phyloP scores from a whole-genome alignment of 2,329 filamentous ascomycete genomes.

The Arthroderma sp. region DNA sequence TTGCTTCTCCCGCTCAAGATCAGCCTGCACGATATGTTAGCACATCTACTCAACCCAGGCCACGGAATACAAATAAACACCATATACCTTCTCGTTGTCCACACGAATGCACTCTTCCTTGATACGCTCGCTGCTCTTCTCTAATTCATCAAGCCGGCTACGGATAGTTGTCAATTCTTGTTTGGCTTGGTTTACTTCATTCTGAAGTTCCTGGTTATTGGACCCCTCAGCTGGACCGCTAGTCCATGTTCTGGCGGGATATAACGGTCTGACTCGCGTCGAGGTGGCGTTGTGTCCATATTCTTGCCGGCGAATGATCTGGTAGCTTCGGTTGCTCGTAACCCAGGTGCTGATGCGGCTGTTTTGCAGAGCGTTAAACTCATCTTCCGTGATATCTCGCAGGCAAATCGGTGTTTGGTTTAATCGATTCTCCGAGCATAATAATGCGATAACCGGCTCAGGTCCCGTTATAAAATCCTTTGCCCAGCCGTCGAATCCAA shows the following conservation, averaged over 20 bases:
- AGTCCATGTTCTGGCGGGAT: conserved; percentile 56
- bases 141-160: too few species aligned
- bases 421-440: conserved; percentile 60
- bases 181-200: conserved; percentile 33
- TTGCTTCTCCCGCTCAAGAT: conserved; percentile 46
- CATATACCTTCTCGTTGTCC: conserved; percentile 32
- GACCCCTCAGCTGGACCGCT: conserved; percentile 56
- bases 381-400: conserved; percentile 49
- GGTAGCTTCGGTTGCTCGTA: conserved; percentile 51
- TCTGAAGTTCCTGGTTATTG: conserved; percentile 46
- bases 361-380: conserved; percentile 52
- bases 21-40: conserved; percentile 15
- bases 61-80: not conserved
- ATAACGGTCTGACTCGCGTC: conserved; percentile 51
- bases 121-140: conserved; percentile 7
- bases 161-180: conserved; percentile 22
- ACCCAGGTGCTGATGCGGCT: conserved; percentile 55
- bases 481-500: conserved; percentile 67
- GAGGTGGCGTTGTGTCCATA: conserved; percentile 65
- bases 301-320: conserved; percentile 58
- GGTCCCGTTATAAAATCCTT: conserved; percentile 71
- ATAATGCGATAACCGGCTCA: conserved; percentile 70
- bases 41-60: conserved; percentile 1
- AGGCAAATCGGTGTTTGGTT: conserved; percentile 55
- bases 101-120: conserved; percentile 14